phyloP scores from a whole-genome alignment of 768 basidiomycete genomes.

The Astraeus odoratus region DNA sequence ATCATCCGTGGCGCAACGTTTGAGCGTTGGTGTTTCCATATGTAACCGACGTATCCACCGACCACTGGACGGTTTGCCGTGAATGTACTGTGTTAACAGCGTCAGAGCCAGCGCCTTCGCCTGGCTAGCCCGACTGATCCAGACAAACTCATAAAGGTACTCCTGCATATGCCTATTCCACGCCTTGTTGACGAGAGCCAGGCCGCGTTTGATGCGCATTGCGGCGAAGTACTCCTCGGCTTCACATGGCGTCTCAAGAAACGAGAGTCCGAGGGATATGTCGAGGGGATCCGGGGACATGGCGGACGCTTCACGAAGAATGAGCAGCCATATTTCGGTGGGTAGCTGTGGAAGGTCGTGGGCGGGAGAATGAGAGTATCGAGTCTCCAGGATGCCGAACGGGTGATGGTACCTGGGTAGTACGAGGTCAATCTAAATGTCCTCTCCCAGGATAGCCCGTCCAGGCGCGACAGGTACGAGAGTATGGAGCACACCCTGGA shows the following conservation, averaged over 20 bases:
- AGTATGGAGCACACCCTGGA: not conserved
- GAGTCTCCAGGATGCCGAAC: conserved; percentile 8
- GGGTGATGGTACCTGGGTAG: conserved; percentile 4
- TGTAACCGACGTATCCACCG: conserved; percentile 56
- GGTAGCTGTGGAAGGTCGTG: conserved; percentile 43
- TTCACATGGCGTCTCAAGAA: conserved; percentile 42
- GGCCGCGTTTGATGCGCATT: conserved; percentile 43
- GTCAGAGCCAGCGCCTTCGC: conserved; percentile 41
- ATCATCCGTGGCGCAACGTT: conserved; percentile 59
- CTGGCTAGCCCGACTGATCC: conserved; percentile 52
- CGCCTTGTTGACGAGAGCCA: conserved; percentile 47
- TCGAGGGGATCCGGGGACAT: conserved; percentile 39
- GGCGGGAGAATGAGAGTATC: conserved; percentile 22
- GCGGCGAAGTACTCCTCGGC: conserved; percentile 38
- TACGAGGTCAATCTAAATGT: conserved; percentile 4
- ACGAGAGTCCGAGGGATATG: conserved; percentile 47
- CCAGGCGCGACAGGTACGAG: too few relatives aligned
- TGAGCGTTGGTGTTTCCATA: conserved; percentile 59
- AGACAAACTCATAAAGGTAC: conserved; percentile 61
- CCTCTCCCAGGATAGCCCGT: too few relatives aligned
- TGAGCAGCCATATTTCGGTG: conserved; percentile 58
- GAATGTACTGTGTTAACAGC: conserved; percentile 37
- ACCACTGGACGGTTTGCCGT: conserved; percentile 32
- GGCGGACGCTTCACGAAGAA: conserved; percentile 52
- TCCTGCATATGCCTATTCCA: conserved; percentile 52